Percentiles rank a stretch among this genome's conserved stretches.
Evolutionary conservation across 345 rosid genomes (phyloP).

Genomic region (Gossypium mustelinum): DNA sequence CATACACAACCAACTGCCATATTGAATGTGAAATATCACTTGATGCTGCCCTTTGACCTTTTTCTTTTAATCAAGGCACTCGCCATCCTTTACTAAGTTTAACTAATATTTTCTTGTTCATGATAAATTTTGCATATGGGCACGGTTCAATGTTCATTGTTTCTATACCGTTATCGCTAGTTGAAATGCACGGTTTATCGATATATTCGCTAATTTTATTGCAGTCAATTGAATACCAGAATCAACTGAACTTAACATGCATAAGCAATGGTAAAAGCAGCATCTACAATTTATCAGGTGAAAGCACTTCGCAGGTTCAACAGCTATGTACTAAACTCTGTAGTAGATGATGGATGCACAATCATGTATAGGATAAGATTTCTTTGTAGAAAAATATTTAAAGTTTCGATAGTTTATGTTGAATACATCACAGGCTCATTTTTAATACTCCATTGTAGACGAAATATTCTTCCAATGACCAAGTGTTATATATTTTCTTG

Average conservation of each 20-base stretch:
- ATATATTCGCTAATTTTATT: constrained; percentile 9
- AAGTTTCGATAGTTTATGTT: background rate
- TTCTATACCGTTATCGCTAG: background rate
- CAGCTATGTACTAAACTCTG: constrained; percentile 58
- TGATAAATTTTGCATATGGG: background rate
- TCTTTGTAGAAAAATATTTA: background rate
- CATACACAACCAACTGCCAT: no score
- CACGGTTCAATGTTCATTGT: background rate
- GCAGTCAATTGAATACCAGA: constrained; percentile 54
- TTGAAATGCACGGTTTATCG: background rate
- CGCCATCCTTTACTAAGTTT: background rate
- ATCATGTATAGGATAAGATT: constrained; percentile 9
- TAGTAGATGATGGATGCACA: constrained; percentile 39
- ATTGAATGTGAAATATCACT: background rate
- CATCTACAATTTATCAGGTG: constrained; percentile 24
- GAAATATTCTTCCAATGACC: background rate
- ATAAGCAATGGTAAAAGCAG: constrained; percentile 40
- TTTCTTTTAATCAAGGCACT: no score
- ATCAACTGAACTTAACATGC: constrained; percentile 63
- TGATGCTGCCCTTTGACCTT: background rate
- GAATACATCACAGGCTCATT: background rate
- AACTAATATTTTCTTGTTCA: background rate
- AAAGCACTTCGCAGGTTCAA: constrained; percentile 27
- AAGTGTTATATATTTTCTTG: background rate
- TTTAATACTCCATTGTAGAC: no score